Conservation (phyloP, 2,329 filamentous ascomycete species). For the Graphiopsis chlorocephala region DNA sequence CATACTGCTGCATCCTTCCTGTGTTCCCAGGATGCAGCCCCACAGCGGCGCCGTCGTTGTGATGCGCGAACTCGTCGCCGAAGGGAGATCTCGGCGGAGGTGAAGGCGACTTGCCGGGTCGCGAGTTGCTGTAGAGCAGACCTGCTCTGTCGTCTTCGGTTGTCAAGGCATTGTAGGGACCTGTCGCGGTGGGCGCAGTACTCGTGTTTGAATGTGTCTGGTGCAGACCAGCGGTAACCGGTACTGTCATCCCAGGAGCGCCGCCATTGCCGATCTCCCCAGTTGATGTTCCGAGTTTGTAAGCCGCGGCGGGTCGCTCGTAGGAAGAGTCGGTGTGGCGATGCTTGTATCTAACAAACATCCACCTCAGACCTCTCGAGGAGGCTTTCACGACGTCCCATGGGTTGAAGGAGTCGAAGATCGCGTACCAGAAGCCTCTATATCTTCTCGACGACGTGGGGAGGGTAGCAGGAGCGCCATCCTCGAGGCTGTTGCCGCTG, state of each 20-base stretch:
- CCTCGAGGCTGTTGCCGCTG: slow-evolving; percentile 23
- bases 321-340: slow-evolving; percentile 49
- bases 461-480: slow-evolving; percentile 16
- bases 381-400: slow-evolving; percentile 82
- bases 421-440: slow-evolving; percentile 62
- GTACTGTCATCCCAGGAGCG: not conserved
- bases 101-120: slow-evolving; percentile 8
- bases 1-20: not conserved
- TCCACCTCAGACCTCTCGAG: slow-evolving; percentile 74
- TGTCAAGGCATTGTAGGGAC: not conserved
- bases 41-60: slow-evolving; percentile 1
- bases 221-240: not conserved
- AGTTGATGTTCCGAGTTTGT: slow-evolving; percentile 3
- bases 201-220: not conserved
- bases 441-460: slow-evolving; percentile 40
- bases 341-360: slow-evolving; percentile 68
- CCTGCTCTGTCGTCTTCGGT: slow-evolving; percentile 30
- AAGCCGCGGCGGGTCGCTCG: slow-evolving; percentile 24
- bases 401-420: slow-evolving; percentile 71
- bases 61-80: slow-evolving; percentile 12
- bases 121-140: slow-evolving; percentile 25
- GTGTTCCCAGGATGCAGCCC: not conserved
- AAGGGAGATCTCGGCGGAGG: not conserved
- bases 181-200: not conserved
- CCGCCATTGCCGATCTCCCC: not conserved